Evolutionary conservation across 1,284 basidiomycete species (phyloP).

Genomic region (Peniophora sp.): DNA sequence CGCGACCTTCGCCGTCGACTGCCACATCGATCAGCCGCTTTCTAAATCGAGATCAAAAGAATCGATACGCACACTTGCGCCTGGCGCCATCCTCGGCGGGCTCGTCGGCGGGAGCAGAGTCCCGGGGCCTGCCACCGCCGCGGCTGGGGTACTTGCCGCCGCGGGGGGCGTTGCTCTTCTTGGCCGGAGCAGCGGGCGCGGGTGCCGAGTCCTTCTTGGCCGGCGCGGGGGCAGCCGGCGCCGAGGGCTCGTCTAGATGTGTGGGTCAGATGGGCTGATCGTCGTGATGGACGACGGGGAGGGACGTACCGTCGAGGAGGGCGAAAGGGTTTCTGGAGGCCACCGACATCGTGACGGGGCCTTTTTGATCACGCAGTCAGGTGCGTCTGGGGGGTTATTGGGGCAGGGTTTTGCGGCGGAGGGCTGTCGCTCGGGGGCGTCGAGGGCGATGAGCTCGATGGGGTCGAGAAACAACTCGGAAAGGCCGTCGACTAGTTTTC

Average conservation of each 20-base stretch:
- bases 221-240: constrained; percentile 31
- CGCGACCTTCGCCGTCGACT: constrained; percentile 49
- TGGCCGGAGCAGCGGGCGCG: constrained; percentile 29
- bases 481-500: no score
- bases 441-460: no score
- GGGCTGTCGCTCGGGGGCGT: no score
- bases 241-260: constrained; percentile 28
- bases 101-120: constrained; percentile 32
- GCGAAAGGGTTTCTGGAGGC: constrained; percentile 78
- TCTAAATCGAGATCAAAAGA: constrained; percentile 5
- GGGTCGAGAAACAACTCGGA: no score
- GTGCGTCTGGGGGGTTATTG: neutral
- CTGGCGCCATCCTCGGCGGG: constrained; percentile 31
- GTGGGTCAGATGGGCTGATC: constrained; percentile 2
- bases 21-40: constrained; percentile 7
- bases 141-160: constrained; percentile 69
- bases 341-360: constrained; percentile 80
- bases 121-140: constrained; percentile 44
- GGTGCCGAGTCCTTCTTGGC: constrained; percentile 29
- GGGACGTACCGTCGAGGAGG: constrained; percentile 57
- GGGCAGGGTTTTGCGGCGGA: no score
- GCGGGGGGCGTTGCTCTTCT: constrained; percentile 56
- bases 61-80: constrained; percentile 43
- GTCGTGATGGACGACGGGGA: constrained; percentile 3
- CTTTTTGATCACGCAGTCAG: constrained; percentile 39